These are phyloP conservation scores for Diatrype stigma DNA, from an alignment of 2,329 filamentous ascomycete genomes.

Conservation along the genomic window DNA sequence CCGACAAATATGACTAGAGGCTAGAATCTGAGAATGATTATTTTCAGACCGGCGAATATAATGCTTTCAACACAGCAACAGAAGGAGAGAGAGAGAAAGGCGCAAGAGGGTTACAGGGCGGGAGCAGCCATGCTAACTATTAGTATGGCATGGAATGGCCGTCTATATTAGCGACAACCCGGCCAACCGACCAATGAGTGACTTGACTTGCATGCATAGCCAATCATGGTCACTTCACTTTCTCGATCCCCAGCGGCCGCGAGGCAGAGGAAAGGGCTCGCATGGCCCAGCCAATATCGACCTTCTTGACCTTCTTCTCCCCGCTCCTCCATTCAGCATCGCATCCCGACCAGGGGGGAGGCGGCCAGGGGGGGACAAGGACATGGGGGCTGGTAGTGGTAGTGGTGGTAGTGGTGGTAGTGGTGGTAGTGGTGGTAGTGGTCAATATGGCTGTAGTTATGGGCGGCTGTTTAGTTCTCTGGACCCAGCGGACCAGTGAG, in stretches of 20 bases:
- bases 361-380: too few species aligned
- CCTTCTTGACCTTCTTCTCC: too few species aligned
- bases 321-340: too few species aligned
- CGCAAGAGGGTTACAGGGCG: constrained; percentile 3
- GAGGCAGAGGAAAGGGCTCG: too few species aligned
- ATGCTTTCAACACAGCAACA: background rate
- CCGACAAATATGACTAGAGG: background rate
- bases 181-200: background rate
- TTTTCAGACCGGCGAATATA: too few species aligned
- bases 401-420: too few species aligned
- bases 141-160: background rate
- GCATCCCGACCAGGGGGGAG: too few species aligned
- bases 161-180: background rate
- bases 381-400: too few species aligned
- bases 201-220: background rate
- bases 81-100: background rate
- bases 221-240: background rate
- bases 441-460: too few species aligned
- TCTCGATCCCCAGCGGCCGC: too few species aligned
- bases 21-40: background rate
- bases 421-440: constrained; percentile 13
- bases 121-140: constrained; percentile 4
- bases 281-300: too few species aligned
- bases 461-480: constrained; percentile 25
- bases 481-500: constrained; percentile 27